Evolutionary conservation across 1,139 yeast genomes (phyloP), one percentile per base, ranked within the genome.

Genomic region (Candida mesenterica): DNA sequence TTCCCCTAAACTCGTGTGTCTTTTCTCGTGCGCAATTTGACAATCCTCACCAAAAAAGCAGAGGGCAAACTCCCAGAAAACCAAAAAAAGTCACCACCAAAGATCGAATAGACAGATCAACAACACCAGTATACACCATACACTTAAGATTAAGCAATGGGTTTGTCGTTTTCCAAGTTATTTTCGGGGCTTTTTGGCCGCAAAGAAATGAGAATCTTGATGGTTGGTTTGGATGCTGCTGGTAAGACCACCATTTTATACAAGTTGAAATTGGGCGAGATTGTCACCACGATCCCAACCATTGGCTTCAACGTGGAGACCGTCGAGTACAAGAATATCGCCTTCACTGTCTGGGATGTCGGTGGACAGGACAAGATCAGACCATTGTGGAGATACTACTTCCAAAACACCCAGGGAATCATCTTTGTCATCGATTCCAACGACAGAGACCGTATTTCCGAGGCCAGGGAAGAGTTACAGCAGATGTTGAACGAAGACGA

Each of bases 141-240:
- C 9, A 19, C n/a, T n/a, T 19, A 19, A 19, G 22, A 19, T 9
- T 6, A 6, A 6, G 22, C 6, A 15, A 84, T 85, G 95, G 95
- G 95, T 75, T 73, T 84, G 64, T 81, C 85, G 55, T 78, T 85
- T 66, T 85, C 95, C 49, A 85, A 83, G 71, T 75, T 85, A 66
- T 80, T 85, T 62, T 79, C 79, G 65, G 87, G 88, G 77, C 88
- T 85, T 55, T 64, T 64, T 48, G 69, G 70, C 47, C 62, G 62
- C 55, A 61, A 61, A 50, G 70, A 64, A 50, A 64, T 64, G 70
- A 61, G 70, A 56, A 64, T 64, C 41, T 62, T 64, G 45, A 64
- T 64, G 70, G 70, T 64, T 42, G 70, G 70, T 36, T 61, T 64
- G 44, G 70, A 64, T 51, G 70, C 70, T 31, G 70, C 70, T 33